Percentiles rank a stretch among this genome's conserved stretches.
These are phyloP conservation scores for Cyclaneusma minus DNA, from an alignment of 2,329 filamentous ascomycete species.

Conservation along the genomic window DNA sequence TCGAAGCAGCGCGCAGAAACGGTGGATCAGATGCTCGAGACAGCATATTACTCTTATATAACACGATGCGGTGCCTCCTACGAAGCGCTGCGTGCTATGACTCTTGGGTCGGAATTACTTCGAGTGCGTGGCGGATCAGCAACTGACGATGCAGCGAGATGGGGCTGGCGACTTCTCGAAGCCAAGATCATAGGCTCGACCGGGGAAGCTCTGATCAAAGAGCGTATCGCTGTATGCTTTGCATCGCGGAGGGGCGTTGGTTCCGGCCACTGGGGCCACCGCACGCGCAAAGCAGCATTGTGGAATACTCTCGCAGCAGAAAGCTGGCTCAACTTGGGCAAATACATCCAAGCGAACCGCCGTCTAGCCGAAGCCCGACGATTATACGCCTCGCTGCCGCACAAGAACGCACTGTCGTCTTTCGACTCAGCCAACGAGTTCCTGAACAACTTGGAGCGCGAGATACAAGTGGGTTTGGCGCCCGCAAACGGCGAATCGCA, in stretches of 20 bases:
- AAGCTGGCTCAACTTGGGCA: slow-evolving; percentile 64
- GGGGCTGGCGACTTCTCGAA: slow-evolving; percentile 70
- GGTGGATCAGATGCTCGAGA: slow-evolving; percentile 76
- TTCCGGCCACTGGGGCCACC: slow-evolving; percentile 50
- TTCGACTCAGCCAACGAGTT: slow-evolving; percentile 36
- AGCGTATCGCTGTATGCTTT: slow-evolving; percentile 77
- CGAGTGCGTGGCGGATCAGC: slow-evolving; percentile 65
- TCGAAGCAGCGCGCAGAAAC: slow-evolving; percentile 68
- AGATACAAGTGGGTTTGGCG: slow-evolving; percentile 14
- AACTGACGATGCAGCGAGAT: slow-evolving; percentile 74
- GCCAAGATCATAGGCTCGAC: slow-evolving; percentile 57
- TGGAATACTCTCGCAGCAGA: slow-evolving; percentile 79
- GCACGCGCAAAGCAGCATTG: slow-evolving; percentile 72
- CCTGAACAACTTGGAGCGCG: slow-evolving; percentile 32
- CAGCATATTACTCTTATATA: slow-evolving; percentile 82
- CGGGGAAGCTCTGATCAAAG: slow-evolving; percentile 70
- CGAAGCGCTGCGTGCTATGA: slow-evolving; percentile 62
- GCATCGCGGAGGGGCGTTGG: slow-evolving; percentile 54
- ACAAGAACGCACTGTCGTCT: slow-evolving; percentile 33
- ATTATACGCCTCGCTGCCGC: slow-evolving; percentile 34
- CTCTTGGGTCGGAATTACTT: slow-evolving; percentile 67
- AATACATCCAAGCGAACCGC: slow-evolving; percentile 62
- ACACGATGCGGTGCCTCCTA: slow-evolving; percentile 70
- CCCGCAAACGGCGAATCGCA: slow-evolving; percentile 17
- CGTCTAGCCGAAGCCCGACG: slow-evolving; percentile 56